Conservation (phyloP, 345 rosid genomes). For the Salix exigua region DNA sequence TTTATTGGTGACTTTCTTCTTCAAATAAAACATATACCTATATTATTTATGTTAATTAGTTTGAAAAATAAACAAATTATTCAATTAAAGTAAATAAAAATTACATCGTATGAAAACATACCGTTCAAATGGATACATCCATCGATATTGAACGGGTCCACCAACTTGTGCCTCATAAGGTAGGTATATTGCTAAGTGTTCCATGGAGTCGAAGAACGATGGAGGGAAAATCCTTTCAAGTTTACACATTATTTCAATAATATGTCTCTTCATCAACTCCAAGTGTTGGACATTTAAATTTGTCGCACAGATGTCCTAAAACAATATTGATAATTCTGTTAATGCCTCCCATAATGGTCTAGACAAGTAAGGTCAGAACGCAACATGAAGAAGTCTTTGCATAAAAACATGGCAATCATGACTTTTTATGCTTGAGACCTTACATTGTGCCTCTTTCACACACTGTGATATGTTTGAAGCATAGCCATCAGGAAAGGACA, state of each 20-base stretch:
- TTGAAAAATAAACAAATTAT: neutral
- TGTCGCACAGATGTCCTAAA: neutral
- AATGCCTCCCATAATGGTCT: neutral
- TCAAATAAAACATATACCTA: no score
- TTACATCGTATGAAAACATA: neutral
- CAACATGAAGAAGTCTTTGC: neutral
- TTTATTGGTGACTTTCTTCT: no score
- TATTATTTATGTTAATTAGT: no score
- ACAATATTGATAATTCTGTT: neutral
- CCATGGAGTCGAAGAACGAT: no score
- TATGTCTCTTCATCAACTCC: neutral
- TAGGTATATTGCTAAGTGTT: no score
- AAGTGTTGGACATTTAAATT: neutral
- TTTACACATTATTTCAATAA: neutral
- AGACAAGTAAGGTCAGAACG: neutral
- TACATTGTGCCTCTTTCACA: neutral
- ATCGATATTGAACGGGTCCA: no score
- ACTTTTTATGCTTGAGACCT: neutral
- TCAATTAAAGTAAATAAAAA: neutral
- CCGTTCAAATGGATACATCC: no score
- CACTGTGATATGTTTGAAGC: neutral
- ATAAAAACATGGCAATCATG: neutral
- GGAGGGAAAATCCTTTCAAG: no score
- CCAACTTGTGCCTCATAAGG: no score
- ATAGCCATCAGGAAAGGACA: no score